A percentile compares a stretch with the other conserved stretches of the same genome.
Conservation (phyloP, 2,329 filamentous ascomycete species). For the Pseudocercospora crystallina region DNA sequence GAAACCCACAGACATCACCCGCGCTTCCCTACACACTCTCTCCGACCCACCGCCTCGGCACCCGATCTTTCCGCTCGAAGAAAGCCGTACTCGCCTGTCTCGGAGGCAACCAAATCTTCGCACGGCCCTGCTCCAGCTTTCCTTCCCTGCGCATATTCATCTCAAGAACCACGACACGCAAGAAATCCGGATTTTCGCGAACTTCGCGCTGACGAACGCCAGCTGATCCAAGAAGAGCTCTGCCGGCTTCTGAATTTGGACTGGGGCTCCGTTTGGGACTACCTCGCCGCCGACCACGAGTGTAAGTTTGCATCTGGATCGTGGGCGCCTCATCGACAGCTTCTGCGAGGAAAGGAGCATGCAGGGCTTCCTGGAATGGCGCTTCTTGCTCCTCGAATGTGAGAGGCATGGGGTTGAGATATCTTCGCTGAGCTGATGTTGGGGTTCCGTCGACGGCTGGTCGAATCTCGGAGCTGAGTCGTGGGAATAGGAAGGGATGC, state of each 20-base stretch:
- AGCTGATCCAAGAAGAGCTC: conserved; percentile 36
- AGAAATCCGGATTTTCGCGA: conserved; percentile 63
- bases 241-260: conserved; percentile 45
- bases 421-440: conserved; percentile 58
- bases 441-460: conserved; percentile 55
- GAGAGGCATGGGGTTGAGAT: conserved; percentile 57
- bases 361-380: conserved; percentile 37
- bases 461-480: conserved; percentile 60
- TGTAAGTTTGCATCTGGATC: conserved; percentile 65
- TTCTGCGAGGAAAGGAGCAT: conserved; percentile 34
- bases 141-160: conserved; percentile 67
- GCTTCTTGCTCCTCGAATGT: conserved; percentile 40
- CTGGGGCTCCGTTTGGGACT: conserved; percentile 38
- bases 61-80: conserved; percentile 17
- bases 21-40: conserved; percentile 28
- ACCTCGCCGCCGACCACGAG: conserved; percentile 32
- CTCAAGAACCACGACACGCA: conserved; percentile 64
- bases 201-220: conserved; percentile 59
- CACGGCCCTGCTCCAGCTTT: conserved; percentile 60
- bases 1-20: not conserved
- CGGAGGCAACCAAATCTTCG: conserved; percentile 62
- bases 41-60: conserved; percentile 33
- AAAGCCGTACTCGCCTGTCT: conserved; percentile 39
- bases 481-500: conserved; percentile 58
- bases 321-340: conserved; percentile 49